phyloP scores from a whole-genome alignment of 345 rosid species.

The Stellera chamaejasme region DNA sequence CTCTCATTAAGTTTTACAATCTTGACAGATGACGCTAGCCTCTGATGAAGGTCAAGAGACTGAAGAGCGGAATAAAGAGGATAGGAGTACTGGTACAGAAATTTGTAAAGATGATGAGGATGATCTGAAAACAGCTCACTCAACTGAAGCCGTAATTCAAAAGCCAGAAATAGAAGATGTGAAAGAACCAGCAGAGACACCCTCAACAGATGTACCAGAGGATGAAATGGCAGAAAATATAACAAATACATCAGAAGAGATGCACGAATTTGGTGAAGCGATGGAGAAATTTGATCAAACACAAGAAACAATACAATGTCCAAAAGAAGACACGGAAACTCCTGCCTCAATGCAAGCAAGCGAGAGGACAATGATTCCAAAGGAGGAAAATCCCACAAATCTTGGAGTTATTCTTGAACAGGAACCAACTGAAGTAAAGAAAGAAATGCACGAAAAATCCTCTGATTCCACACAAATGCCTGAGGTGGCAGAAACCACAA shows the following conservation, averaged over 20 bases:
- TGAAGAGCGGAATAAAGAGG: background rate
- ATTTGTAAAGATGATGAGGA: too few relatives aligned
- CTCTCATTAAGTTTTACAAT: too few relatives aligned
- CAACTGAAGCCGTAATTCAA: too few relatives aligned
- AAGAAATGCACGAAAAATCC: constrained; percentile 8
- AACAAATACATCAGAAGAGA: constrained; percentile 10
- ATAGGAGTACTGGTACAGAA: too few relatives aligned
- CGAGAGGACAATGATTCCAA: background rate
- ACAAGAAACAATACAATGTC: constrained; percentile 1
- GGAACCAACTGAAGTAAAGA: constrained; percentile 6
- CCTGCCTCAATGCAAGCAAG: constrained; percentile 1
- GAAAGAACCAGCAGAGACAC: background rate
- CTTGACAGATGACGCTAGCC: too few relatives aligned
- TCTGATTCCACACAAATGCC: background rate
- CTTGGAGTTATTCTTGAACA: constrained; percentile 9
- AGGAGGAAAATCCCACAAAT: constrained; percentile 5
- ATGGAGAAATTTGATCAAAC: constrained; percentile 11
- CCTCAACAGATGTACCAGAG: constrained; percentile 4
- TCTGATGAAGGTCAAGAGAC: too few relatives aligned
- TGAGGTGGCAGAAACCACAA: constrained; percentile 1
- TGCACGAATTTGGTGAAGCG: constrained; percentile 10
- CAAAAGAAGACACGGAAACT: constrained; percentile 13
- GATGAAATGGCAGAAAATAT: constrained; percentile 11
- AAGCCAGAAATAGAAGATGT: too few relatives aligned
- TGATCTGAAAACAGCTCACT: too few relatives aligned